phyloP scores from a whole-genome alignment of 352 stramenopile genomes.

The Phytophthora citrophthora region DNA sequence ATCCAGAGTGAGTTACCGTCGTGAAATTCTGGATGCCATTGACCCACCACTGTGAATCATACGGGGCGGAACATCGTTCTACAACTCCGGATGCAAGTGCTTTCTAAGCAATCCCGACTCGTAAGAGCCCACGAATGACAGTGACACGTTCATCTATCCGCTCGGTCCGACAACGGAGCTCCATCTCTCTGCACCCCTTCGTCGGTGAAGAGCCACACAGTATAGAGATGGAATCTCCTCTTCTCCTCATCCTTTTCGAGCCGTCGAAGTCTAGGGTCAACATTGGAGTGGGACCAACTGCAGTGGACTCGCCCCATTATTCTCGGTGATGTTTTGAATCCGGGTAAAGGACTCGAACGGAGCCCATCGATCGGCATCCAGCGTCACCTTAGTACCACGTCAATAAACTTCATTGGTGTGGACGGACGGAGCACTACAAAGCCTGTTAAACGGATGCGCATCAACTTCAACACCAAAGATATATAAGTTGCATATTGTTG shows the following conservation, averaged over 20 bases:
- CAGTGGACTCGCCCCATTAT: neutral
- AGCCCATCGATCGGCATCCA: conserved; percentile 10
- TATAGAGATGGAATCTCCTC: conserved; percentile 26
- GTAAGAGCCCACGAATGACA: conserved; percentile 8
- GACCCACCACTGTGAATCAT: conserved; percentile 19
- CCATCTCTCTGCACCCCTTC: conserved; percentile 5
- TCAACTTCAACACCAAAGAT: neutral
- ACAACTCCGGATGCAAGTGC: conserved; percentile 15
- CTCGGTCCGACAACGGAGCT: conserved; percentile 8
- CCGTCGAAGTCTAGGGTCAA: conserved; percentile 17
- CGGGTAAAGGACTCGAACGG: conserved; percentile 15
- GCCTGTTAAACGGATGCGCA: neutral
- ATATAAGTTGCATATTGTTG: neutral
- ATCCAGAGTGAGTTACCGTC: conserved; percentile 10
- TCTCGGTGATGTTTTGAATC: conserved; percentile 16
- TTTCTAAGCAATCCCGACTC: conserved; percentile 4
- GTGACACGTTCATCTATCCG: conserved; percentile 11
- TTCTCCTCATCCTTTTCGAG: neutral
- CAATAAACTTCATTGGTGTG: conserved; percentile 31
- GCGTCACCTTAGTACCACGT: conserved; percentile 29
- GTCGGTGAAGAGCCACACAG: conserved; percentile 1
- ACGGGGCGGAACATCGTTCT: conserved; percentile 17
- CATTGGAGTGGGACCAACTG: neutral
- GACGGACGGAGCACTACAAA: conserved; percentile 19
- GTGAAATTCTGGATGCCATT: conserved; percentile 33